Base-by-base conservation (phyloP, 2,329 filamentous ascomycete species). In the Atkinsonella texensis region DNA sequence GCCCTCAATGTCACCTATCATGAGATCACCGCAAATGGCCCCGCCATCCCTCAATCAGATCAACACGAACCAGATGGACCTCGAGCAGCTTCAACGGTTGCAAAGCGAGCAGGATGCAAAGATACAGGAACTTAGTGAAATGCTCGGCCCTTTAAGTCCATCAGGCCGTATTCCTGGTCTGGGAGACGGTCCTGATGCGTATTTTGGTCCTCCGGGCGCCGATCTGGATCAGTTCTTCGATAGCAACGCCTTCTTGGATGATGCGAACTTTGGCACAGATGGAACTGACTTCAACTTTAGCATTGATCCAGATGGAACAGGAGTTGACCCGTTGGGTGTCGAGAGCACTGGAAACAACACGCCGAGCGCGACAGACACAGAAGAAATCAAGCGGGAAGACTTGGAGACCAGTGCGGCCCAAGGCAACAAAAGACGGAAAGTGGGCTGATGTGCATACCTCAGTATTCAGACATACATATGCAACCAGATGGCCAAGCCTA, bases 71-170 rank as follows among this genome's bases (percentile, higher is more conserved):
- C 77, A 85, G 55, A 74, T 84, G 13, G 86, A 95, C 55, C 78
- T 96, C 31, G 87, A 93, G 49, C 77, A 85, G 32, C 74, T 97
- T 2, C 81, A 87, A 56, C 84, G 83, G 43, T 74, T 95, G 60
- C 87, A 94, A 62, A 79, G 81, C 23, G 83, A 91, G 54, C 89
- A 95, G 61, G 83, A 85, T 54, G 77, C 77, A 46, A 85, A 86
- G 47, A 85, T 96, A 1, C 80, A 87, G 55, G 81, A 87, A 53
- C 74, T 96, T 10, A 82, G 82, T 49, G 82, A 80, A 51, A 71
- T 89, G 15, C 75, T 96, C 8, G 83, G 86, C 7, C 89, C 89
- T 0, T 74, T 95, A 12, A 90, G 84, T 60, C 89, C 89, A 0
- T 87, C 81, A 0, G 89, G 88, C 4, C 77, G 79, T 15, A 87